A percentile compares a stretch with the other conserved stretches of the same genome.
phyloP scores from a whole-genome alignment of 805 yeast species.

The Candida pseudoglaebosa region DNA sequence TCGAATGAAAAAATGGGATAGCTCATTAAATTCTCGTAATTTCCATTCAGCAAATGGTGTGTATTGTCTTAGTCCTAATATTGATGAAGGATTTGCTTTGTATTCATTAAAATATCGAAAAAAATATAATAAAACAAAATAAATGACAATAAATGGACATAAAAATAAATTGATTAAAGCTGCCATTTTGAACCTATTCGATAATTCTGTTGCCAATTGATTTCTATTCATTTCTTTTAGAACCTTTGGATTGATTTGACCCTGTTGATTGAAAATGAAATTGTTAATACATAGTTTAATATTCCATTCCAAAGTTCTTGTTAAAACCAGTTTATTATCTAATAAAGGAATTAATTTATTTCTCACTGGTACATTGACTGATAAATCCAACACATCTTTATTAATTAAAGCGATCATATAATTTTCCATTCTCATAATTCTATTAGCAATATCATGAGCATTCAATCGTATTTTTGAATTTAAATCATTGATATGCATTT shows the following conservation, averaged over 20 bases:
- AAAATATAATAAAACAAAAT: conserved; percentile 79
- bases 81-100: conserved; percentile 78
- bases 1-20: conserved; percentile 81
- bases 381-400: conserved; percentile 65
- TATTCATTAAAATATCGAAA: conserved; percentile 91
- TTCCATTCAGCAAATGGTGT: conserved; percentile 96
- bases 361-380: conserved; percentile 30
- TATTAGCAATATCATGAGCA: conserved; percentile 91
- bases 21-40: conserved; percentile 88
- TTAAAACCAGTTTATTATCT: conserved; percentile 43
- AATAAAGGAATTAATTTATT: conserved; percentile 8
- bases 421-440: conserved; percentile 94
- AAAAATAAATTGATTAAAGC: conserved; percentile 78
- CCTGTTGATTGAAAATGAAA: conserved; percentile 76
- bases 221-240: conserved; percentile 68
- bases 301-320: conserved; percentile 94
- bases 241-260: conserved; percentile 71
- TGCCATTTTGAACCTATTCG: conserved; percentile 79
- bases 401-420: conserved; percentile 88
- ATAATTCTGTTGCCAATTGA: conserved; percentile 62
- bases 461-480: conserved; percentile 73
- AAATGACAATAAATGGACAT: conserved; percentile 82
- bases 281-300: conserved; percentile 83
- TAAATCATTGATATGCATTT: conserved; percentile 43
- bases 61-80: conserved; percentile 70